Percentiles rank a stretch among this genome's conserved stretches.
phyloP scores from a whole-genome alignment of 495 filamentous ascomycete species.

The Penicillium maclennaniae region DNA sequence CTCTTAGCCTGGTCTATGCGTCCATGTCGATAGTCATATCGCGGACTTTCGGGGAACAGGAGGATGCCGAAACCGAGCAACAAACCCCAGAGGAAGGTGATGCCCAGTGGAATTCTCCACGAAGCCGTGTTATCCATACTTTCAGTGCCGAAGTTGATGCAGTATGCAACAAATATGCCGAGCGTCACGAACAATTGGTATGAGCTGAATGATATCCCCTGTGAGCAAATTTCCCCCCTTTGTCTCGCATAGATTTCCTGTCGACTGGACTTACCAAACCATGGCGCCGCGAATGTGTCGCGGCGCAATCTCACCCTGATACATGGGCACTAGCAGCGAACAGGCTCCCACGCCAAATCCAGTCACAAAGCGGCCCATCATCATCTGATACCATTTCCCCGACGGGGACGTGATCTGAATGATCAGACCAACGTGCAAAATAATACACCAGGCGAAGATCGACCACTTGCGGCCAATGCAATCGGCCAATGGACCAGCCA shows the following conservation, averaged over 20 bases:
- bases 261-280: constrained; percentile 42
- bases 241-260: no score
- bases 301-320: constrained; percentile 60
- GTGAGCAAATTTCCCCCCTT: no score
- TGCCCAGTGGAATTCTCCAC: constrained; percentile 74
- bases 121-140: constrained; percentile 40
- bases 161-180: constrained; percentile 74
- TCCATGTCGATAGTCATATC: constrained; percentile 61
- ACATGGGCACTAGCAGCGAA: constrained; percentile 67
- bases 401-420: constrained; percentile 56
- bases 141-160: constrained; percentile 74
- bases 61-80: constrained; percentile 66
- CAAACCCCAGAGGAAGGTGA: constrained; percentile 68
- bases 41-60: constrained; percentile 66
- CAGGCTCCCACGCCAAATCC: constrained; percentile 63
- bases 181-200: constrained; percentile 86
- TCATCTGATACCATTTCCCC: constrained; percentile 47
- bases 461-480: constrained; percentile 46
- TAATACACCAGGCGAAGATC: constrained; percentile 51
- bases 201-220: no score
- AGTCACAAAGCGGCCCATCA: constrained; percentile 53
- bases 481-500: constrained; percentile 50
- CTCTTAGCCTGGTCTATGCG: constrained; percentile 54
- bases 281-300: constrained; percentile 62
- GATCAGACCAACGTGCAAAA: constrained; percentile 59